A percentile compares a stretch with the other conserved stretches of the same genome.
Conservation (phyloP, 208 protist species). For the Leishmania turanica region DNA sequence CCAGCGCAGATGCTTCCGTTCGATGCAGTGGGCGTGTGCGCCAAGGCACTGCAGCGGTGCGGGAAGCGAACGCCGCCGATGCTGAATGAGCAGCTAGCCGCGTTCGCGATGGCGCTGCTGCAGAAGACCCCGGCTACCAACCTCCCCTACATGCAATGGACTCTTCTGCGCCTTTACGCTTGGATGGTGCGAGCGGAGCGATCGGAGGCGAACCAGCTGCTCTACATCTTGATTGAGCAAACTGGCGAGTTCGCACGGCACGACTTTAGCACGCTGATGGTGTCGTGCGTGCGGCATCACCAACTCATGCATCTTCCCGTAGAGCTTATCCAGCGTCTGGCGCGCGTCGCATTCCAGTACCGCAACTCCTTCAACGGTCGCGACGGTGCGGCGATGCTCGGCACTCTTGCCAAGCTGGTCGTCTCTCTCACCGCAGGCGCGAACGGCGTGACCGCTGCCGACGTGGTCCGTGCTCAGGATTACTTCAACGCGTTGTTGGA, state of each 20-base stretch:
- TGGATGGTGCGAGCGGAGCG: constrained; percentile 83
- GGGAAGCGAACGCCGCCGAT: constrained; percentile 58
- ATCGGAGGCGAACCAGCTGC: constrained; percentile 51
- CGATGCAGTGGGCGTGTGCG: constrained; percentile 45
- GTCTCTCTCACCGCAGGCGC: constrained; percentile 42
- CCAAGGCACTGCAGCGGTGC: constrained; percentile 79
- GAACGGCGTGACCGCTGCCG: constrained; percentile 40
- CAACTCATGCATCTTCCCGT: constrained; percentile 52
- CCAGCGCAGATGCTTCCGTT: constrained; percentile 3
- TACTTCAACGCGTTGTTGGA: constrained; percentile 65
- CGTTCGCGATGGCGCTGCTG: constrained; percentile 43
- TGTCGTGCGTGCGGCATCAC: constrained; percentile 66
- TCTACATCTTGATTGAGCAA: constrained; percentile 60
- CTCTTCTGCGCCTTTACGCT: constrained; percentile 69
- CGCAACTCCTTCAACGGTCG: constrained; percentile 36
- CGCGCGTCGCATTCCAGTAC: constrained; percentile 54
- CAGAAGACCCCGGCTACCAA: constrained; percentile 36
- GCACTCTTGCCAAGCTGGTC: constrained; percentile 51
- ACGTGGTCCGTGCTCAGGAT: constrained; percentile 53
- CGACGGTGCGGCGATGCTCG: constrained; percentile 58
- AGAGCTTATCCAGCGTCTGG: constrained; percentile 56
- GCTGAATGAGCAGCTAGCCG: constrained; percentile 62
- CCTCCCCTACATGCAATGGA: constrained; percentile 32
- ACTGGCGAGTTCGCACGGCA: constrained; percentile 45
- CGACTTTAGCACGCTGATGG: constrained; percentile 61